phyloP scores from a whole-genome alignment of 176 grass and related monocot genomes.

The Paspalum notatum region DNA sequence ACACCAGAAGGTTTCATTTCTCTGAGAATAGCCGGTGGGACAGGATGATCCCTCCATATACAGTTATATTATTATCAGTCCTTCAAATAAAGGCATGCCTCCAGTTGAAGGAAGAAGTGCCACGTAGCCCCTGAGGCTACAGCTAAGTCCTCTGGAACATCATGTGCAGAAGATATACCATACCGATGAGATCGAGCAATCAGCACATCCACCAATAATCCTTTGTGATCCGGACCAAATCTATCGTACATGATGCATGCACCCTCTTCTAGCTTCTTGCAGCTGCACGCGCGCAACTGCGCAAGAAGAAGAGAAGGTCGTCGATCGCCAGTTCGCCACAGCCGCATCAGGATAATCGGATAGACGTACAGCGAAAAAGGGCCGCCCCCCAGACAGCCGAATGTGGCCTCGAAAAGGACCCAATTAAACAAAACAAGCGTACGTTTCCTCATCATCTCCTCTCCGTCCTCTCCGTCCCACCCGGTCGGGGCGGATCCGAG shows the following conservation, averaged over 20 bases:
- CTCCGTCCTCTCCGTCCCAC: too few species aligned
- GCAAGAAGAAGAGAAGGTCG: not conserved
- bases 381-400: slow-evolving; percentile 12
- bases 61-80: too few species aligned
- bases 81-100: not conserved
- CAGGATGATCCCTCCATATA: too few species aligned
- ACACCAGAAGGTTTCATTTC: not conserved
- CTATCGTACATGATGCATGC: slow-evolving; percentile 27
- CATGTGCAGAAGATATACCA: slow-evolving; percentile 36
- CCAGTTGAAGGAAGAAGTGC: not conserved
- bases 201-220: slow-evolving; percentile 12
- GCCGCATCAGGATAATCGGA: slow-evolving; percentile 31
- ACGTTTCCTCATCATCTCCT: not conserved
- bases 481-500: too few species aligned
- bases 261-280: not conserved
- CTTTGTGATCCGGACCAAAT: slow-evolving; percentile 34
- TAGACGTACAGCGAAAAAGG: slow-evolving; percentile 52
- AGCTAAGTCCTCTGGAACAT: slow-evolving; percentile 28
- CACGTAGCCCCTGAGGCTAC: not conserved
- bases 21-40: too few species aligned
- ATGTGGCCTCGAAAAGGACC: slow-evolving; percentile 39
- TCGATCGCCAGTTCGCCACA: slow-evolving; percentile 3
- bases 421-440: slow-evolving; percentile 39
- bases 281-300: slow-evolving; percentile 33
- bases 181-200: not conserved